phyloP scores from a whole-genome alignment of 2,329 filamentous ascomycete genomes.

The Ceratocystis albifundus region DNA sequence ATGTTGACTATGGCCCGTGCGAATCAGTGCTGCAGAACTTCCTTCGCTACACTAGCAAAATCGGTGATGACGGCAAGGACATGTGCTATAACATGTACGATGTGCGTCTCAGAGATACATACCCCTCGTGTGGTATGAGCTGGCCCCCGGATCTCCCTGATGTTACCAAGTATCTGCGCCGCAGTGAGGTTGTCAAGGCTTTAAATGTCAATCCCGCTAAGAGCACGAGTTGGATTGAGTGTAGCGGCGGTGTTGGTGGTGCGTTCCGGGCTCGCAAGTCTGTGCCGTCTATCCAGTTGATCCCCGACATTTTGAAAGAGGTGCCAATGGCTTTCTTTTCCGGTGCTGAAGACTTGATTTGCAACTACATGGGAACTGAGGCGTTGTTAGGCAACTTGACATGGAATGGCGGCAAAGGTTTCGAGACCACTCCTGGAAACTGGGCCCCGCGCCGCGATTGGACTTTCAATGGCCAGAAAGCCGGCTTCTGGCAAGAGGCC shows the following conservation, averaged over 20 bases:
- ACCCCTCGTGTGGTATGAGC: slow-evolving; percentile 86
- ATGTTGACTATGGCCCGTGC: slow-evolving; percentile 59
- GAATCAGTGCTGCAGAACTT: slow-evolving; percentile 66
- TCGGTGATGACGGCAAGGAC: slow-evolving; percentile 35
- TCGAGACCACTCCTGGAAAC: slow-evolving; percentile 74
- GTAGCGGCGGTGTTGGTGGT: slow-evolving; percentile 62
- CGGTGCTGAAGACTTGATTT: slow-evolving; percentile 87
- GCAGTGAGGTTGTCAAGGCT: slow-evolving; percentile 63
- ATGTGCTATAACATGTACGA: slow-evolving; percentile 95
- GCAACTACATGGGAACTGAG: slow-evolving; percentile 93
- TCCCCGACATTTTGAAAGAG: slow-evolving; percentile 67
- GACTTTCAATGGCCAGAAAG: slow-evolving; percentile 79
- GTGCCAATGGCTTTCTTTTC: slow-evolving; percentile 80
- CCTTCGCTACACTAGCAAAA: slow-evolving; percentile 49
- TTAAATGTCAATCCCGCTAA: slow-evolving; percentile 75
- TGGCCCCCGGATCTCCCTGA: slow-evolving; percentile 80
- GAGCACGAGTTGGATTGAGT: slow-evolving; percentile 83
- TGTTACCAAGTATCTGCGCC: slow-evolving; percentile 75
- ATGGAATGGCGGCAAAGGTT: slow-evolving; percentile 86
- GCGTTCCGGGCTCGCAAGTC: slow-evolving; percentile 63
- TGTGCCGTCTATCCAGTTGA: slow-evolving; percentile 56
- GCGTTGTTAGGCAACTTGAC: slow-evolving; percentile 77
- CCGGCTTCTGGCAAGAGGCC: slow-evolving; percentile 88
- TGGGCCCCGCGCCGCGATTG: slow-evolving; percentile 88
- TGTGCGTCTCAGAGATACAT: slow-evolving; percentile 68